A percentile compares a stretch with the other conserved stretches of the same genome.
phyloP scores from a whole-genome alignment of 192 early-diverging fungal genomes.

The Coemansia sp. region DNA sequence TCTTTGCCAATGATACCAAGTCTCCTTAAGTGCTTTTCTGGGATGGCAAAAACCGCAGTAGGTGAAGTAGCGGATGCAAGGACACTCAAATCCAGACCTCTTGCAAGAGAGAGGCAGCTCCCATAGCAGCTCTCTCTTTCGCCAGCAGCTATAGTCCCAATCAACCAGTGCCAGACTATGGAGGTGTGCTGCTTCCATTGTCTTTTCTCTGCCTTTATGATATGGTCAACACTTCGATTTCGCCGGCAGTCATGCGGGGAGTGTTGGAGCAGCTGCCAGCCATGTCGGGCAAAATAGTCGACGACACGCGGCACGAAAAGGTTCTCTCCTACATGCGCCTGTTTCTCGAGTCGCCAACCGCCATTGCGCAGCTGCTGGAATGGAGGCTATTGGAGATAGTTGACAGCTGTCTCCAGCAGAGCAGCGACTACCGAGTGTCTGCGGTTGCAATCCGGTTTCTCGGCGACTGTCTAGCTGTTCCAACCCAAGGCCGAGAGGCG shows the following conservation, averaged over 20 bases:
- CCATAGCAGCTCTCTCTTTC: too few relatives aligned
- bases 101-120: too few relatives aligned
- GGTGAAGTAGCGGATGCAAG: too few relatives aligned
- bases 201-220: not conserved
- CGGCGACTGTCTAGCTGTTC: conserved; percentile 15
- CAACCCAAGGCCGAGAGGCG: not conserved
- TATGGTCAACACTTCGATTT: conserved; percentile 47
- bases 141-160: too few relatives aligned
- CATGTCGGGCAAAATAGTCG: conserved; percentile 73
- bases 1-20: too few relatives aligned
- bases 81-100: too few relatives aligned
- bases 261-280: conserved; percentile 63
- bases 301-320: conserved; percentile 78
- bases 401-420: conserved; percentile 10
- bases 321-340: conserved; percentile 66
- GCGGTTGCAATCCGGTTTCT: conserved; percentile 44
- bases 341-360: conserved; percentile 19
- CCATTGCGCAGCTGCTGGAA: conserved; percentile 12
- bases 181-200: not conserved
- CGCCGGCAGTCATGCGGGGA: conserved; percentile 34
- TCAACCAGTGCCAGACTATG: not conserved
- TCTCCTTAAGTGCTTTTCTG: too few relatives aligned
- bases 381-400: conserved; percentile 18
- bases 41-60: too few relatives aligned
- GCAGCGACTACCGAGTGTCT: conserved; percentile 39